Evolutionary conservation across 768 basidiomycete species (phyloP).

Genomic region (Naganishia randhawae): DNA sequence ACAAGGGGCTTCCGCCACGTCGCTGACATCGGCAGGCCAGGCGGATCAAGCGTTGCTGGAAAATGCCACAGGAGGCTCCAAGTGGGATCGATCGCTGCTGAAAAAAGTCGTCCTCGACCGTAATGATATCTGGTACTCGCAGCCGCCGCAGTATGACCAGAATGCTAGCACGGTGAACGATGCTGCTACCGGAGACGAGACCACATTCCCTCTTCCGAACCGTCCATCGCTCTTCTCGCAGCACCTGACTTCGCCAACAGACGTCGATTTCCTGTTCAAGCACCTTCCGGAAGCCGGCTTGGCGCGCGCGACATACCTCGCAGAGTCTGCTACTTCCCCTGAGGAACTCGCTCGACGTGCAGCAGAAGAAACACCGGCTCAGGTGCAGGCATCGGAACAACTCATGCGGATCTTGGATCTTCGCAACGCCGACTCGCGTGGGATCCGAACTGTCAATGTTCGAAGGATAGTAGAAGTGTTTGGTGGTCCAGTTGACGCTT

Average conservation of each 20-base stretch:
- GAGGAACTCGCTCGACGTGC: slow-evolving; percentile 20
- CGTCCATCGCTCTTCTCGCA: slow-evolving; percentile 35
- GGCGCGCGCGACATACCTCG: slow-evolving; percentile 12
- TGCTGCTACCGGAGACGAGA: neutral
- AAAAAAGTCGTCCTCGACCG: slow-evolving; percentile 36
- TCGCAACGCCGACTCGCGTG: slow-evolving; percentile 77
- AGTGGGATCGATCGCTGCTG: slow-evolving; percentile 39
- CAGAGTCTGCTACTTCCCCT: slow-evolving; percentile 22
- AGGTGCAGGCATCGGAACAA: slow-evolving; percentile 41
- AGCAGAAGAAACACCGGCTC: slow-evolving; percentile 39
- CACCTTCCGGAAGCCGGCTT: slow-evolving; percentile 61
- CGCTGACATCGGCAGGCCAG: neutral
- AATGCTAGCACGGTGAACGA: slow-evolving; percentile 19
- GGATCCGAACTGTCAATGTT: slow-evolving; percentile 83
- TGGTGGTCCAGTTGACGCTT: slow-evolving; percentile 59
- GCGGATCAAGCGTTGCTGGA: slow-evolving; percentile 23
- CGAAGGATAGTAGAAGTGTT: slow-evolving; percentile 73
- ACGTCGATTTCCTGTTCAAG: slow-evolving; percentile 61
- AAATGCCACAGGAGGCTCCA: neutral
- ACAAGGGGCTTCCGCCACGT: slow-evolving; percentile 12
- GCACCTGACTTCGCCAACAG: slow-evolving; percentile 51
- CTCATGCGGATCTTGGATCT: slow-evolving; percentile 74
- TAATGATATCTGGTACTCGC: slow-evolving; percentile 36
- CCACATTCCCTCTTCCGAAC: slow-evolving; percentile 8
- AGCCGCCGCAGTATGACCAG: slow-evolving; percentile 34